Conservation (phyloP, 1,284 basidiomycete species). For the Tylopilus sp. region DNA sequence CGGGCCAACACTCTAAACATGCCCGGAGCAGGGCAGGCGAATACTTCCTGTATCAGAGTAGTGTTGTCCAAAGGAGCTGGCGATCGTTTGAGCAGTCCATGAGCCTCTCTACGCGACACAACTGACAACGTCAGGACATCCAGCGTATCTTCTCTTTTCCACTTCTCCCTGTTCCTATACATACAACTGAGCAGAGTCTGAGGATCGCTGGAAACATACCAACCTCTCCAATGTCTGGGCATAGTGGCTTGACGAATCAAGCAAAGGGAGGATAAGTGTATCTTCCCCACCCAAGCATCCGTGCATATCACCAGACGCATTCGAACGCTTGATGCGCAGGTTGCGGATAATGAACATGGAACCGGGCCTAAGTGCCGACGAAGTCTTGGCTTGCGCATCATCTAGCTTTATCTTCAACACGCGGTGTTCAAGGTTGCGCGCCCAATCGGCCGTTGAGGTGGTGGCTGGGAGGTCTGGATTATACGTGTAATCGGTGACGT, state of each 20-base stretch:
- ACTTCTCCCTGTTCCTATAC: constrained; percentile 31
- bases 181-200: constrained; percentile 4
- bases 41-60: constrained; percentile 40
- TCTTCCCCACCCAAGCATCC: constrained; percentile 58
- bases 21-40: constrained; percentile 32
- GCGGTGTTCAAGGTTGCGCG: constrained; percentile 41
- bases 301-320: constrained; percentile 31
- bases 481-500: constrained; percentile 65
- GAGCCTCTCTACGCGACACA: neutral
- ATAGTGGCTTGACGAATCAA: constrained; percentile 35
- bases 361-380: constrained; percentile 40
- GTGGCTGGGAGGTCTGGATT: constrained; percentile 42
- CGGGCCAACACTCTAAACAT: constrained; percentile 48
- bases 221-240: constrained; percentile 30
- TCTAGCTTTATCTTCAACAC: constrained; percentile 52
- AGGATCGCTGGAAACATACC: constrained; percentile 1
- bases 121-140: constrained; percentile 1
- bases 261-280: constrained; percentile 45
- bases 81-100: neutral
- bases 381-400: constrained; percentile 45
- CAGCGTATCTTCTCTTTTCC: constrained; percentile 24
- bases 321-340: constrained; percentile 41
- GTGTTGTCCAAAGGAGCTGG: neutral
- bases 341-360: constrained; percentile 48
- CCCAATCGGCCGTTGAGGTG: constrained; percentile 35